Base-by-base conservation (phyloP, 345 rosid genomes). In the Eucalyptus leucophloia region DNA sequence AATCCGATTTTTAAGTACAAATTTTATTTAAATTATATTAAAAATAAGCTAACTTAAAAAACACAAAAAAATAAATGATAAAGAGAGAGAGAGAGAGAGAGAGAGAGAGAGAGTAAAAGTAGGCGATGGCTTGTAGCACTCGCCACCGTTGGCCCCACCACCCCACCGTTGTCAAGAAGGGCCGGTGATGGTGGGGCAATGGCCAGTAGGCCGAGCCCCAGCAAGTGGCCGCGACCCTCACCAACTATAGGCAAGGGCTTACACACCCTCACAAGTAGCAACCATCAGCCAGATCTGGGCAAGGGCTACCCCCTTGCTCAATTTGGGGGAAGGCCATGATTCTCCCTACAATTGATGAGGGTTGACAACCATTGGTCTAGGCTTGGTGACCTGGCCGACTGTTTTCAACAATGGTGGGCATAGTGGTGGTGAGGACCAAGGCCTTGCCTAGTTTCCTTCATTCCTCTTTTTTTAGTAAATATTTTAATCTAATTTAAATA, bases 111-210 rank as follows among this genome's bases (percentile, higher is more conserved):
- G 1, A 19, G 56, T 18, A 24, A 56, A 56, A 56, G 13, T 56
- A 56, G 62, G 28, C 62, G 0, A 56, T 23, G 13, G 62, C 62
- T 53, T 53, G 56, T 53, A 53, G 24, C 13, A 9, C 28, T 24
- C 0, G 3, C 28, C 62, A 56, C 0, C 19, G 24, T 0, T 0
- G 0, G 4, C 0, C 10, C 28, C 62, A 56, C 62, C 6, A 24
- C 62, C 62, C 12, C 30, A 56, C 62, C 62, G 23, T 56, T 56
- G 28, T 24, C 62, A 56, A 23, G 30, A 56, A 56, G 3, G 30
- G 28, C 24, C 1, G 6, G 6, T 1, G 1, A 56, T 24, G 62
- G 62, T 56, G 62, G 28, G 62, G 13, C 62, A 23, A 0, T 56
- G 13, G 2, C 6, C 1, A 23, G 0, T 56, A 6, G 13, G 62